Percentiles rank a stretch among this genome's conserved stretches.
These are phyloP conservation scores for Priceomyces medius DNA, from an alignment of 805 yeast genomes.

Conservation along the genomic window DNA sequence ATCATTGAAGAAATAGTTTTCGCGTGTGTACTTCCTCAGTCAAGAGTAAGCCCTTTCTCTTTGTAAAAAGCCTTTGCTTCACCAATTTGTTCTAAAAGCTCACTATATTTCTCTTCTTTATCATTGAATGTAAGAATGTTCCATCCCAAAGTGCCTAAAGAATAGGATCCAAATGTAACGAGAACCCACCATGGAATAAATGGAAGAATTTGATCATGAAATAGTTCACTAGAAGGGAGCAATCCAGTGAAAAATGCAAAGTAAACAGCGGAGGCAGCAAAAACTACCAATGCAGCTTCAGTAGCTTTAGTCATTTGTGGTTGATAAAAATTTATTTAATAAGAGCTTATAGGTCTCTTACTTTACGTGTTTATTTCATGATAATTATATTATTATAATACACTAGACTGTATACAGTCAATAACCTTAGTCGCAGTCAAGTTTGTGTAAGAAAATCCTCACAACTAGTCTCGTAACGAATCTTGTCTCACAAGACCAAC, in stretches of 20 bases:
- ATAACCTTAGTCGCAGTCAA: too few relatives aligned
- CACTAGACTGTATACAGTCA: background rate
- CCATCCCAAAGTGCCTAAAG: constrained; percentile 65
- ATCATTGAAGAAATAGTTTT: background rate
- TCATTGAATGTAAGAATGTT: constrained; percentile 69
- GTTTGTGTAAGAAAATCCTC: background rate
- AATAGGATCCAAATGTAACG: constrained; percentile 67
- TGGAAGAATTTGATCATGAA: constrained; percentile 58
- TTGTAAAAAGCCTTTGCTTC: constrained; percentile 62
- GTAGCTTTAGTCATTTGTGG: constrained; percentile 64
- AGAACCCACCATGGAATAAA: constrained; percentile 70
- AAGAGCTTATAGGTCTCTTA: too few relatives aligned
- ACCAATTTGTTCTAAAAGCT: constrained; percentile 55
- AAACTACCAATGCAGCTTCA: constrained; percentile 50
- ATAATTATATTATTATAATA: too few relatives aligned
- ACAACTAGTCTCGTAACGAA: constrained; percentile 2
- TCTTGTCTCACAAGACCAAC: constrained; percentile 42
- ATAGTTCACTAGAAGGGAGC: constrained; percentile 50
- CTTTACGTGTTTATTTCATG: background rate
- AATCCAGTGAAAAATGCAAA: constrained; percentile 50
- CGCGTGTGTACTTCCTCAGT: constrained; percentile 14
- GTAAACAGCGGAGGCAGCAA: constrained; percentile 52
- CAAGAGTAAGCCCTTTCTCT: constrained; percentile 54
- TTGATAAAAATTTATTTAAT: too few relatives aligned
- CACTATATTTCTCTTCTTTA: constrained; percentile 64